Conservation (phyloP, 2,329 filamentous ascomycete genomes). For the Cadophora luteo-olivacea region DNA sequence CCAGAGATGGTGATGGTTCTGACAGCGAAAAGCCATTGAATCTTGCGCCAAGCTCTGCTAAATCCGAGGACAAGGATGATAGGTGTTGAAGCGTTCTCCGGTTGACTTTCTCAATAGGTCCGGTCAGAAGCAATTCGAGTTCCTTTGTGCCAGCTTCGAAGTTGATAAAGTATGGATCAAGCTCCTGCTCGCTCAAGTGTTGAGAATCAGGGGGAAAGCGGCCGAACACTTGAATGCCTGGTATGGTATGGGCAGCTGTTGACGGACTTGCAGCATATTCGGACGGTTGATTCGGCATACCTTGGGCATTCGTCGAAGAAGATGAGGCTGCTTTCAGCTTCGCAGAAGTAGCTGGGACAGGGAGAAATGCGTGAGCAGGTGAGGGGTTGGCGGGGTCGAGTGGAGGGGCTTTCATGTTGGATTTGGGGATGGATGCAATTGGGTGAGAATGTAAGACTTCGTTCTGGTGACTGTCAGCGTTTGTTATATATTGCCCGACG, state of each 20-base stretch:
- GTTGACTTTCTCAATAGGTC: constrained; percentile 97
- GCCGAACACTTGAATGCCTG: constrained; percentile 69
- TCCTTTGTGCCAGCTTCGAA: constrained; percentile 94
- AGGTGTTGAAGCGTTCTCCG: constrained; percentile 86
- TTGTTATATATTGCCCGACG: neutral
- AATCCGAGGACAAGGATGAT: constrained; percentile 81
- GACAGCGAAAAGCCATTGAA: constrained; percentile 97
- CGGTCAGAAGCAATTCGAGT: constrained; percentile 84
- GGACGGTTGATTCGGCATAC: constrained; percentile 61
- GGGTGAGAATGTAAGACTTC: constrained; percentile 96
- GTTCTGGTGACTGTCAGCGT: constrained; percentile 62
- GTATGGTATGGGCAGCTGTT: constrained; percentile 60
- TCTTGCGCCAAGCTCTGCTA: constrained; percentile 91
- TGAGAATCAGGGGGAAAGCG: constrained; percentile 84
- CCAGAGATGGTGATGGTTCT: constrained; percentile 86
- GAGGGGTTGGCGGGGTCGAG: constrained; percentile 93
- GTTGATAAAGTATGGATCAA: constrained; percentile 94
- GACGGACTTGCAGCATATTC: constrained; percentile 56
- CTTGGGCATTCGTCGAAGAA: constrained; percentile 51
- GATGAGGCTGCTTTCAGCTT: constrained; percentile 70
- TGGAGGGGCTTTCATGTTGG: constrained; percentile 92
- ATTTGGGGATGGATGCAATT: constrained; percentile 89
- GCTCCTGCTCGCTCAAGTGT: constrained; percentile 82
- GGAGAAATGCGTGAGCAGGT: constrained; percentile 84
- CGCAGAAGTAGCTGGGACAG: constrained; percentile 82